Percentiles rank a stretch among this genome's conserved stretches.
Conservation (phyloP, 805 yeast genomes). For the Grigorovia yakushimaensis region DNA sequence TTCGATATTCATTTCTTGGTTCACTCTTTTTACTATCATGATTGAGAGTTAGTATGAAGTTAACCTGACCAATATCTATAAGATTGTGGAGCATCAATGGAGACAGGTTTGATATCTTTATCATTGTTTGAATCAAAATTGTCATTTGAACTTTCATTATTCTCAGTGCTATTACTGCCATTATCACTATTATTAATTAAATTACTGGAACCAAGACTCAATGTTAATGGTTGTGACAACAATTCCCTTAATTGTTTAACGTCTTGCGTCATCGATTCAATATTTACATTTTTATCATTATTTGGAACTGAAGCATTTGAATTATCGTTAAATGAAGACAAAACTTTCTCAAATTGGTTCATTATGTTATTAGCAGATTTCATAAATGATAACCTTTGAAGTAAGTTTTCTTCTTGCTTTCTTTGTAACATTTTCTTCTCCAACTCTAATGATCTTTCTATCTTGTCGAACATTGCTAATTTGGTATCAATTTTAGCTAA, state of each 20-base stretch:
- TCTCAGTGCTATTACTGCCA: background rate
- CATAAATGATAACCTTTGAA: conserved; percentile 58
- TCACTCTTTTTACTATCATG: background rate
- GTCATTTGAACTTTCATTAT: conserved; percentile 30
- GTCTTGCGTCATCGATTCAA: conserved; percentile 10
- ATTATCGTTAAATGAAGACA: conserved; percentile 11
- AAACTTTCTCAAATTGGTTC: conserved; percentile 27
- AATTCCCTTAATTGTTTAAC: conserved; percentile 20
- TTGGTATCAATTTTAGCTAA: conserved; percentile 57
- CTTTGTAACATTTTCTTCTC: conserved; percentile 51
- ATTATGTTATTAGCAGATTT: conserved; percentile 45
- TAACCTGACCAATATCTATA: conserved; percentile 61
- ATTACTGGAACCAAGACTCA: conserved; percentile 12
- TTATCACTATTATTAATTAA: background rate
- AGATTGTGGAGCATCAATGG: conserved; percentile 50
- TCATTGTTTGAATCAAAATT: conserved; percentile 14
- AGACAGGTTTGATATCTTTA: conserved; percentile 41
- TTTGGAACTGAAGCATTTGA: conserved; percentile 7
- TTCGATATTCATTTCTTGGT: background rate
- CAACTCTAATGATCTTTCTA: conserved; percentile 56
- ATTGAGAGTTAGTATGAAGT: too few relatives aligned
- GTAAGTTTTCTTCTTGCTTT: conserved; percentile 56
- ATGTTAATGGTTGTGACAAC: conserved; percentile 26
- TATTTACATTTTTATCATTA: conserved; percentile 6
- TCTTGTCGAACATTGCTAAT: conserved; percentile 43